These are phyloP conservation scores for Yamadazyma spencermartinsiae DNA, from an alignment of 1,139 yeast genomes.

Conservation along the genomic window DNA sequence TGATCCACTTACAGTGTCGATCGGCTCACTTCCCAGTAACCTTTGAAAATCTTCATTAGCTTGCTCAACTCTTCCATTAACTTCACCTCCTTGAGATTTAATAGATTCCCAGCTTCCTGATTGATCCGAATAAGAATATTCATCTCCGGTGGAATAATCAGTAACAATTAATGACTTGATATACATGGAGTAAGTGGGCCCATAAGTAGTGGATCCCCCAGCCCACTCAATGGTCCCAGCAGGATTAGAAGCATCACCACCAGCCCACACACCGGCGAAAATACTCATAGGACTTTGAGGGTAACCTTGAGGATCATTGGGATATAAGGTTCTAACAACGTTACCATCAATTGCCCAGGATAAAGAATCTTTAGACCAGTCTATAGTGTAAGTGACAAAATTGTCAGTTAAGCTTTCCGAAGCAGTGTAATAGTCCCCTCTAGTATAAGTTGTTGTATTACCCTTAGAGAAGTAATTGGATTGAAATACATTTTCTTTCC, in stretches of 20 bases:
- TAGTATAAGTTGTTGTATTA: slow-evolving; percentile 67
- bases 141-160: slow-evolving; percentile 79
- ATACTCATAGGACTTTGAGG: slow-evolving; percentile 81
- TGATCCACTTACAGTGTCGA: slow-evolving; percentile 6
- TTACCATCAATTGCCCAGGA: slow-evolving; percentile 65
- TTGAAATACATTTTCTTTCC: slow-evolving; percentile 70
- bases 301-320: slow-evolving; percentile 57
- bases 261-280: slow-evolving; percentile 76
- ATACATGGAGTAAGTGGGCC: slow-evolving; percentile 70
- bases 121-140: slow-evolving; percentile 63
- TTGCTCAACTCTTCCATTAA: slow-evolving; percentile 58
- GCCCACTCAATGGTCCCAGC: slow-evolving; percentile 84
- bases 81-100: slow-evolving; percentile 58
- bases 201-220: slow-evolving; percentile 72
- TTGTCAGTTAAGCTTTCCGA: slow-evolving; percentile 50
- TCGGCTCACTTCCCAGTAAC: slow-evolving; percentile 26
- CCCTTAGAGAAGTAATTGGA: slow-evolving; percentile 85
- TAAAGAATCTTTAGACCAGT: slow-evolving; percentile 68
- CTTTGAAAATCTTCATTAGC: slow-evolving; percentile 51
- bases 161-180: slow-evolving; percentile 61
- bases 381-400: slow-evolving; percentile 77
- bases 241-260: slow-evolving; percentile 68
- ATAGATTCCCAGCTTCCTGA: slow-evolving; percentile 73
- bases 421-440: slow-evolving; percentile 68
- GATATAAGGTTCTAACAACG: slow-evolving; percentile 56